Base-by-base conservation (phyloP, 2,329 filamentous ascomycete species). In the Emergomyces pasteurianus region DNA sequence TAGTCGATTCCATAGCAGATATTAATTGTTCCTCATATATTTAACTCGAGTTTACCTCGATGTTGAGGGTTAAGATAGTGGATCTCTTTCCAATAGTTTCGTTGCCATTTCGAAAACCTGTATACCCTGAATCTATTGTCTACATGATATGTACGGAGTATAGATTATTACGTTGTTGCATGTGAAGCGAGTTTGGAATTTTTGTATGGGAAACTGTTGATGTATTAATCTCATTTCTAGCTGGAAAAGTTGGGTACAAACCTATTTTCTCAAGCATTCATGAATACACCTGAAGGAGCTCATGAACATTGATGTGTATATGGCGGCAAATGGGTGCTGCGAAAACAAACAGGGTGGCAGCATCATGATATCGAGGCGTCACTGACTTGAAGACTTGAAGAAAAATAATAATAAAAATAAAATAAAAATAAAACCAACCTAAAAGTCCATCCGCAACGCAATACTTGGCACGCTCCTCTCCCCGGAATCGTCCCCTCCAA, bases 391-490 rank as follows among this genome's bases (percentile, higher is more conserved):
- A n/a, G n/a, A n/a, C n/a, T n/a, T n/a, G n/a, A n/a, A n/a, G n/a
- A n/a, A n/a, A n/a, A n/a, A n/a, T n/a, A n/a, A n/a, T n/a, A n/a
- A n/a, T n/a, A n/a, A n/a, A n/a, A n/a, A n/a, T n/a, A n/a, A 34
- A 28, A 40, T 26, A 58, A 52, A 34, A 28, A 40, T n/a, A 54
- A 52, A 40, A n/a, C 9, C 50, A 23, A 38, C 75, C 86, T 65
- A 89, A 81, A 99, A 97, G 73, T 96, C 82, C 89, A 97, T 95
- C 81, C 95, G 94, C 70, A 99, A 75, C 59, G 90, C 90, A 80
- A 99, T 99, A 64, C 80, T 94, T 14, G 94, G 94, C 73, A 80
- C 78, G 50, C 74, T 77, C 56, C 78, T 77, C 55, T 77, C 76
- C 58, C 84, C 85, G 34, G 77, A 81, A 55, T 77, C 76, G 57